Conservation (phyloP, 176 grass and related monocot species). For the Phyllostachys edulis region DNA sequence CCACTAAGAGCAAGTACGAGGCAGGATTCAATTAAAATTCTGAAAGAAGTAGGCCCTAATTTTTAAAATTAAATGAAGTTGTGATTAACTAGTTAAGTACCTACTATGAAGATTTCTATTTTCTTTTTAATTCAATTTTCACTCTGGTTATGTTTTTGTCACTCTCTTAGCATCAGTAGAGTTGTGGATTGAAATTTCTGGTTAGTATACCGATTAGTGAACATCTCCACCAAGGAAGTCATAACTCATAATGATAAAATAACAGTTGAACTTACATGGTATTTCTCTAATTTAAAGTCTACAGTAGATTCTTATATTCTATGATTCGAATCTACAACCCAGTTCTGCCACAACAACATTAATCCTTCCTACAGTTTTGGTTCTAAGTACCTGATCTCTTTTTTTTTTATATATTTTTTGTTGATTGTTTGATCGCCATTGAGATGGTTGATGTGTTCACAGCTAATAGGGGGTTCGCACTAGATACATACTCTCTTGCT, state of each 20-base stretch:
- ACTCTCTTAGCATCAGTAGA: not conserved
- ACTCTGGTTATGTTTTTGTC: not conserved
- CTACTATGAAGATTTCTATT: not conserved
- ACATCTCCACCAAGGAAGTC: not conserved
- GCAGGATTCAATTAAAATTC: not conserved
- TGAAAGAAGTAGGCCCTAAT: not conserved
- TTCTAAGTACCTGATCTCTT: not conserved
- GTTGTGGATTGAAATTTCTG: constrained; percentile 4
- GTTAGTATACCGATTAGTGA: not conserved
- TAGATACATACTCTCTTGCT: not conserved
- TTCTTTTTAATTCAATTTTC: not conserved
- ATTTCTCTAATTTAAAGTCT: not conserved
- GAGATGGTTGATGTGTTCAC: not conserved
- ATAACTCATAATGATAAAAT: not conserved
- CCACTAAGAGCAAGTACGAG: not conserved
- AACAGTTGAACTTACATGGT: not conserved
- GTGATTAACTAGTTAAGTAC: not conserved
- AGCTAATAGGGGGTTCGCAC: not conserved
- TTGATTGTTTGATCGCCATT: constrained; percentile 4
- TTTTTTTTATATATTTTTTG: not conserved
- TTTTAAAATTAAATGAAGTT: not conserved
- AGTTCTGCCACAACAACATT: not conserved
- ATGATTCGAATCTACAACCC: not conserved
- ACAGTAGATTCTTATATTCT: not conserved
- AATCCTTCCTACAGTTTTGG: not conserved